Base-by-base conservation (phyloP, 805 yeast species). In the Starmerella gropengiesseri region DNA sequence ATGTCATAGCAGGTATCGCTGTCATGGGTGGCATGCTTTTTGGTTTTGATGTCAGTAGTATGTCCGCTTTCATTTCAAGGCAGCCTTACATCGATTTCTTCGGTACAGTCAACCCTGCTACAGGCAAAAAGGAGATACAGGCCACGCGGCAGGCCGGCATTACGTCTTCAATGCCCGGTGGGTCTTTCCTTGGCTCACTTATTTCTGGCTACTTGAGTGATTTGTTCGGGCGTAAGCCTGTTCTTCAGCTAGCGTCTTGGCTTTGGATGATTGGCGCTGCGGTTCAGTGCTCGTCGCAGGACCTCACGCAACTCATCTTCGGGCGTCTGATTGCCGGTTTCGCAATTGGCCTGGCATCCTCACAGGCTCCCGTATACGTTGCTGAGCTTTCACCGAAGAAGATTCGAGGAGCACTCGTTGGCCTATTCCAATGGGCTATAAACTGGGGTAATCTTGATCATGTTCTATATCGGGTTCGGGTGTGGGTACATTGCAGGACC, bases 1-100 rank as follows among this genome's bases (percentile, higher is more conserved):
- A 69, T 55, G 54, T 71, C 28, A 72, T 77, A 39, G 73, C 81
- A 12, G 50, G 59, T 18, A 68, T 77, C 28, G 69, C 85, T 37
- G 69, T 82, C 46, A 58, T 80, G 21, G 80, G 83, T 33, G 89
- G 87, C 34, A 64, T 76, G 62, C 69, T 82, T 59, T 74, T 80
- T 60, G 93, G 94, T 44, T 74, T 81, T 55, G 94, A 84, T 59
- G 76, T 80, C 41, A 75, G 89, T 2, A 81, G 93, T 0, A 73
- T 83, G 65, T 73, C 86, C 1, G 77, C 83, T 2, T 80, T 82
- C 53, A 66, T 82, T 31, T 66, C 68, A 2, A 61, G 70, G 12
- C 60, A 58, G 0, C 62, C 65, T 14, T 83, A 82, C 58, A 57
- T 58, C 26, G 50, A 59, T 0, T 77, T 60, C 53, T 81, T 81